A percentile compares a stretch with the other conserved stretches of the same genome.
phyloP scores from a whole-genome alignment of 2,329 filamentous ascomycete genomes.

The Cadophora malorum region DNA sequence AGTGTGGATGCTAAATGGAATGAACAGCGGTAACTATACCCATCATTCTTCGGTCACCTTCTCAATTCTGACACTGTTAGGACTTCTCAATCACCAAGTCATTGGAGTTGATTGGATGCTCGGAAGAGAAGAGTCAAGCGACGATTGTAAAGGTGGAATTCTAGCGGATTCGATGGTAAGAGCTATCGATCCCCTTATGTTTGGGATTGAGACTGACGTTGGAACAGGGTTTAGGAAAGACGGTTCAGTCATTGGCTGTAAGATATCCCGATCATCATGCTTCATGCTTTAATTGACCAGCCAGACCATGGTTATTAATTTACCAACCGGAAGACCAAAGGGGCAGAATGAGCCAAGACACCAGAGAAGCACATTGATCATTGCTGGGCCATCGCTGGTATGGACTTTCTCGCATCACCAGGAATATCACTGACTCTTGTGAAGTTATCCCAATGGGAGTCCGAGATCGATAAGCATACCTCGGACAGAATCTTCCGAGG shows the following conservation, averaged over 20 bases:
- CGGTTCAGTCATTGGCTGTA: background rate
- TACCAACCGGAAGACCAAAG: background rate
- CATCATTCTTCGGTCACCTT: background rate
- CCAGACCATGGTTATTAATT: constrained; percentile 1
- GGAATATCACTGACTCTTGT: background rate
- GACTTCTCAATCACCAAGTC: background rate
- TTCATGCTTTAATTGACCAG: no score
- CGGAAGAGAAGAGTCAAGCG: background rate
- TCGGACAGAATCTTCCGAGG: background rate
- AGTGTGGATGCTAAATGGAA: background rate
- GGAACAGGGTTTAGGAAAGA: constrained; percentile 15
- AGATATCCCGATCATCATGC: no score
- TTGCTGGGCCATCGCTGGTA: background rate
- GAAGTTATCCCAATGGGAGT: background rate
- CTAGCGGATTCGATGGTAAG: constrained; percentile 9
- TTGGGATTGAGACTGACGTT: no score
- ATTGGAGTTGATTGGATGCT: constrained; percentile 4
- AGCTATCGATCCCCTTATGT: no score
- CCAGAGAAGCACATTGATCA: constrained; percentile 9
- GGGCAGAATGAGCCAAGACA: background rate
- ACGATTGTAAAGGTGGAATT: background rate
- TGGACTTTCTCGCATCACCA: no score
- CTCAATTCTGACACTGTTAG: background rate
- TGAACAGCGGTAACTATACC: background rate
- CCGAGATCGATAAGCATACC: constrained; percentile 9